Conservation (phyloP, 192 early-diverging fungal genomes). For the Martensiomyces pterosporus region DNA sequence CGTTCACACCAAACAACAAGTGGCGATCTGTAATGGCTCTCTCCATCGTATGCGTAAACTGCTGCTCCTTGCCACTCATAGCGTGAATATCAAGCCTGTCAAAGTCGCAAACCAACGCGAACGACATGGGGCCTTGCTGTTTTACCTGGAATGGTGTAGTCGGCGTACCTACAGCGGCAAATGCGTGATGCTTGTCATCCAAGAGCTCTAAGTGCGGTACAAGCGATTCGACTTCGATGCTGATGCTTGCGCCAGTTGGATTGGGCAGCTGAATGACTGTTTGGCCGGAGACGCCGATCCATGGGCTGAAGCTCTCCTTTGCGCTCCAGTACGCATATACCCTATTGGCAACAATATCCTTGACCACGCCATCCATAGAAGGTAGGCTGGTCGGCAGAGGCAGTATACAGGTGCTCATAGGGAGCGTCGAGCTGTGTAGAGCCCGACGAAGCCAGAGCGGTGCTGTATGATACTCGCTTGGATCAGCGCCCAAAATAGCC, state of each 20-base stretch:
- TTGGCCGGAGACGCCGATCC: constrained; percentile 23
- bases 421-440: constrained; percentile 5
- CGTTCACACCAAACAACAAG: constrained; percentile 14
- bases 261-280: constrained; percentile 23
- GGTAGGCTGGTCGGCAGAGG: constrained; percentile 5
- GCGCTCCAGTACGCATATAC: constrained; percentile 42
- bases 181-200: constrained; percentile 18
- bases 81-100: constrained; percentile 26
- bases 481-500: constrained; percentile 11
- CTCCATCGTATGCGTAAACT: constrained; percentile 25
- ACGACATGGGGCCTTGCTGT: constrained; percentile 11
- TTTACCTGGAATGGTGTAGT: constrained; percentile 7
- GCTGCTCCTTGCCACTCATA: constrained; percentile 12
- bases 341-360: constrained; percentile 16
- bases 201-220: constrained; percentile 18
- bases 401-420: constrained; percentile 4
- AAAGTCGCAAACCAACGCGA: constrained; percentile 20
- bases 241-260: constrained; percentile 11
- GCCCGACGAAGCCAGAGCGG: constrained; percentile 32
- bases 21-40: constrained; percentile 16
- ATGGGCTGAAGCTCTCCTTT: constrained; percentile 27
- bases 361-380: constrained; percentile 8
- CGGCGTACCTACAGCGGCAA: constrained; percentile 18
- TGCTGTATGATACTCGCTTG: constrained; percentile 5
- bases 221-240: constrained; percentile 29